These are phyloP conservation scores for Diospyros lotus DNA, from an alignment of 148 eudicot genomes.

Conservation along the genomic window DNA sequence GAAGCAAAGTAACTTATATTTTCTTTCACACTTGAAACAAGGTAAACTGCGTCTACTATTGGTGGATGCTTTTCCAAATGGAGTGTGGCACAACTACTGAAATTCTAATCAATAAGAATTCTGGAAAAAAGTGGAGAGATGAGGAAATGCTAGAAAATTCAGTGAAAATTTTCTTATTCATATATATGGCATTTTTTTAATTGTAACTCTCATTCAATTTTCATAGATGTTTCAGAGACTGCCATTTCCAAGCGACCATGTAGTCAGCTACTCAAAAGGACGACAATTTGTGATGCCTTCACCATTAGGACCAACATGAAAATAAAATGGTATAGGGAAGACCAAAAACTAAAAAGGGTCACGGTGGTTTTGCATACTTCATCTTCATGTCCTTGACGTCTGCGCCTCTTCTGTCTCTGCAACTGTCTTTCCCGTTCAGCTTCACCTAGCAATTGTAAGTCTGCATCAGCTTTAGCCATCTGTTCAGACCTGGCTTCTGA, in stretches of 20 bases:
- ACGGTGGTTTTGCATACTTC: slow-evolving; percentile 50
- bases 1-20: background rate
- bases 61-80: background rate
- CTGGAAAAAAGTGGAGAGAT: no score
- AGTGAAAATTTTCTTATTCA: no score
- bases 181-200: no score
- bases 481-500: slow-evolving; percentile 89
- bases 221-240: no score
- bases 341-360: background rate
- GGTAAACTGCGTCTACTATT: background rate
- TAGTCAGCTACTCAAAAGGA: no score
- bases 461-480: slow-evolving; percentile 72
- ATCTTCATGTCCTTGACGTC: slow-evolving; percentile 88
- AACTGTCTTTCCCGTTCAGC: slow-evolving; percentile 69
- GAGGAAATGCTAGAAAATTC: no score
- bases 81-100: background rate
- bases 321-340: background rate
- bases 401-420: slow-evolving; percentile 79
- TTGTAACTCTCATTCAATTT: no score
- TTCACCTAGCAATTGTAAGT: slow-evolving; percentile 62
- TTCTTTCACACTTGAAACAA: background rate
- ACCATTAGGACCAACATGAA: background rate
- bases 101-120: no score
- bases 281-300: background rate
- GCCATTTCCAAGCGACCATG: no score